A percentile compares a stretch with the other conserved stretches of the same genome.
Conservation (phyloP, 495 filamentous ascomycete species). For the Lophiostoma macrostomum region DNA sequence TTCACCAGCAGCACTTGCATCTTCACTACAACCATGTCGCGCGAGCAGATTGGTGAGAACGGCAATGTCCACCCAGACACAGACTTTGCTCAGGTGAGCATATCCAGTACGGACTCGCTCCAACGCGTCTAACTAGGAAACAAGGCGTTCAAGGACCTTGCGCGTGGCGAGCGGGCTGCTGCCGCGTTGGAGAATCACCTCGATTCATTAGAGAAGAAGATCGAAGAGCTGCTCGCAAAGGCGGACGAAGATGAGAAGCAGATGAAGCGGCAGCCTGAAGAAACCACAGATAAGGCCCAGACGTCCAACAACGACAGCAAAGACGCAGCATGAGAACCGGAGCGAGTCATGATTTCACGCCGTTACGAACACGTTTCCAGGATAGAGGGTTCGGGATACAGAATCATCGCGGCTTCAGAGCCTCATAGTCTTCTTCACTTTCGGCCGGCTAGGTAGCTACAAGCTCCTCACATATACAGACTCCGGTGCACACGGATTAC, state of each 20-base stretch:
- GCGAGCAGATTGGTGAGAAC: conserved; percentile 20
- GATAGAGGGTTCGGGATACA: too few relatives aligned
- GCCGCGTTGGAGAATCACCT: conserved; percentile 55
- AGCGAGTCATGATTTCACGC: too few relatives aligned
- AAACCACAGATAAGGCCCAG: background rate
- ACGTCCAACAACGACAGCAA: conserved; percentile 4
- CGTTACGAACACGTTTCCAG: too few relatives aligned
- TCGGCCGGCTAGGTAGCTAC: too few relatives aligned
- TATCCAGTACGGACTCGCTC: too few relatives aligned
- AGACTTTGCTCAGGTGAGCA: conserved; percentile 35
- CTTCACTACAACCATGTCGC: conserved; percentile 19
- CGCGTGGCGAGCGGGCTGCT: conserved; percentile 56
- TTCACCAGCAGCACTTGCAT: conserved; percentile 1
- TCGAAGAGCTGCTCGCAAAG: conserved; percentile 55
- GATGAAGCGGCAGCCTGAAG: background rate
- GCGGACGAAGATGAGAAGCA: conserved; percentile 41
- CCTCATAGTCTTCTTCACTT: too few relatives aligned
- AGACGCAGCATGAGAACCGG: too few relatives aligned
- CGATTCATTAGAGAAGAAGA: conserved; percentile 52
- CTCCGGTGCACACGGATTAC: background rate
- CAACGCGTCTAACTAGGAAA: too few relatives aligned
- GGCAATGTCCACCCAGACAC: conserved; percentile 18
- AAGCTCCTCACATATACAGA: background rate
- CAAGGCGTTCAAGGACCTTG: conserved; percentile 45
- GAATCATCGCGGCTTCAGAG: too few relatives aligned